phyloP scores from a whole-genome alignment of 2,329 filamentous ascomycete genomes.

The Trichoderma guizhouense region DNA sequence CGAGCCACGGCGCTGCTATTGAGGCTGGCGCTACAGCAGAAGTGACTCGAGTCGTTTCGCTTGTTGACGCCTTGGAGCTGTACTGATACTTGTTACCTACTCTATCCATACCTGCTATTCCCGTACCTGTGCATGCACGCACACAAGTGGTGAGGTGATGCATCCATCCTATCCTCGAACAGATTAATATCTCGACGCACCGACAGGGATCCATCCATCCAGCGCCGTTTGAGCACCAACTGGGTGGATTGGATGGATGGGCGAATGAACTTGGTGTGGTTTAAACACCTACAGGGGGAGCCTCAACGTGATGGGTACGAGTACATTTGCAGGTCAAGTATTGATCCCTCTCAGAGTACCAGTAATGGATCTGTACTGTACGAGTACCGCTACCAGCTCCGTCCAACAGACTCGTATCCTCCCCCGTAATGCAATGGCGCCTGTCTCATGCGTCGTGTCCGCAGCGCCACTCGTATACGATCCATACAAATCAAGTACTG shows the following conservation, averaged over 20 bases:
- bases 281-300: not conserved
- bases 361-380: not conserved
- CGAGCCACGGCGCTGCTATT: not conserved
- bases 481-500: not conserved
- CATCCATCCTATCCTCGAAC: not conserved
- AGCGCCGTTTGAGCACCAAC: not conserved
- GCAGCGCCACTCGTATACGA: not conserved
- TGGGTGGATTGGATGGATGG: not conserved
- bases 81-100: not conserved
- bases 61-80: too few species aligned
- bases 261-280: not conserved
- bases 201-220: not conserved
- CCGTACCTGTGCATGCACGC: not conserved
- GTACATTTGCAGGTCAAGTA: not conserved
- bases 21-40: not conserved
- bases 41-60: not conserved
- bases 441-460: not conserved
- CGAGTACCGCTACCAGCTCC: not conserved
- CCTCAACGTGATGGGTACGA: not conserved
- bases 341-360: not conserved
- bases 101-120: not conserved
- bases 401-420: not conserved
- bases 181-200: not conserved
- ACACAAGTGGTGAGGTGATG: not conserved
- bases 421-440: not conserved